Base-by-base conservation (phyloP, 192 early-diverging fungal genomes). In the Entrophospora sp. region DNA sequence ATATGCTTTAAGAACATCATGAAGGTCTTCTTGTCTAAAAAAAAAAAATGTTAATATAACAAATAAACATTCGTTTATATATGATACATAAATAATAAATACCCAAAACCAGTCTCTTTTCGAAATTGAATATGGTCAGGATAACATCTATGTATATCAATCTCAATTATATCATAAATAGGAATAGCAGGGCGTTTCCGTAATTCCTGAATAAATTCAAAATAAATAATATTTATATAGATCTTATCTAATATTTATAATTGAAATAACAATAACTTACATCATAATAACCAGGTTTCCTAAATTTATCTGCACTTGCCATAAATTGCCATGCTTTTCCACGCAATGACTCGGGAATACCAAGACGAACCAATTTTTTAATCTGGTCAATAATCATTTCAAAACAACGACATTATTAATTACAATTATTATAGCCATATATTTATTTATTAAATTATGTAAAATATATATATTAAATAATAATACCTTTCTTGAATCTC, bases 141-240 rank as follows among this genome's bases (percentile, higher is more conserved):
- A 73, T 89, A 98, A 74, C 94, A 94, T 9, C 93, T 72, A 35
- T 80, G 67, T 22, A 98, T 86, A 61, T 98, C 95, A 24, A 86
- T 79, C 57, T 96, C 94, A 56, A 98, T 98, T 14, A 90, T 87
- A 32, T 93, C 90, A 73, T 89, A 93, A 37, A 95, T 90, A 4
- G 81, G 73, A 36, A 80, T 45, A 9, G 61, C 61, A 18, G 66
- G 71, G 30, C 72, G 71, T n/a, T 69, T 71, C 24, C 64, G 38
- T 5, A 77, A 65, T 24, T 71, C 68, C 38, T 74, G 49, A n/a
- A n/a, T n/a, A n/a, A n/a, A n/a, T n/a, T n/a, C n/a, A n/a, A n/a
- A n/a, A n/a, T n/a, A n/a, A n/a, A n/a, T n/a, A n/a, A n/a, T n/a
- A n/a, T n/a, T n/a, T n/a, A n/a, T n/a, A n/a, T n/a, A n/a, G n/a